phyloP scores from a whole-genome alignment of 148 eudicot genomes.

The Silene conica region DNA sequence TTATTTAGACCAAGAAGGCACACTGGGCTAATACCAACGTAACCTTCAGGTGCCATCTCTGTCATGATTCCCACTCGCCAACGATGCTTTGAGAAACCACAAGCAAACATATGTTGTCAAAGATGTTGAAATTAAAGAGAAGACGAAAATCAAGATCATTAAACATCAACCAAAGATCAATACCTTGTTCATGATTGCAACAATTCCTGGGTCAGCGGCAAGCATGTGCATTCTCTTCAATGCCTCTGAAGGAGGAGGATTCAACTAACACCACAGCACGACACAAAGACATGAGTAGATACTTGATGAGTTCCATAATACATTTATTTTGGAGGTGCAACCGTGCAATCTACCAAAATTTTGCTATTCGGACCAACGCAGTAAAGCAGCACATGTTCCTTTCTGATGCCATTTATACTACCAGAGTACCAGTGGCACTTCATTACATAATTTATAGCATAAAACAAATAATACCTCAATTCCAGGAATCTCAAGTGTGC shows the following conservation, averaged over 20 bases:
- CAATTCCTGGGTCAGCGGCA: conserved; percentile 93
- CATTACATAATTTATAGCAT: too few relatives aligned
- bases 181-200: conserved; percentile 96
- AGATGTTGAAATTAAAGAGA: conserved; percentile 11
- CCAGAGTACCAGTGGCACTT: too few relatives aligned
- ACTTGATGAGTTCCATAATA: not conserved
- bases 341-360: not conserved
- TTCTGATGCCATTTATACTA: not conserved
- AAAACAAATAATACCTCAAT: conserved; percentile 40
- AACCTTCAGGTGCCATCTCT: conserved; percentile 93
- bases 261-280: conserved; percentile 40
- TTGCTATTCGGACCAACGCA: conserved; percentile 1
- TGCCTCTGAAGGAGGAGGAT: conserved; percentile 87
- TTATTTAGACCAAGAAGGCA: conserved; percentile 87
- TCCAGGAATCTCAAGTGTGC: conserved; percentile 80
- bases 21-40: conserved; percentile 82
- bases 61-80: conserved; percentile 98
- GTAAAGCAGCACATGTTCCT: not conserved
- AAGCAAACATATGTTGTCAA: conserved; percentile 21
- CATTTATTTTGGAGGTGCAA: not conserved
- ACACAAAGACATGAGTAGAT: not conserved
- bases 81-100: conserved; percentile 56
- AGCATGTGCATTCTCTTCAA: conserved; percentile 82
- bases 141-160: not conserved
- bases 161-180: conserved; percentile 3